Evolutionary conservation across 2,329 filamentous ascomycete genomes (phyloP).

Genomic region (Diaporthe ilicicola): DNA sequence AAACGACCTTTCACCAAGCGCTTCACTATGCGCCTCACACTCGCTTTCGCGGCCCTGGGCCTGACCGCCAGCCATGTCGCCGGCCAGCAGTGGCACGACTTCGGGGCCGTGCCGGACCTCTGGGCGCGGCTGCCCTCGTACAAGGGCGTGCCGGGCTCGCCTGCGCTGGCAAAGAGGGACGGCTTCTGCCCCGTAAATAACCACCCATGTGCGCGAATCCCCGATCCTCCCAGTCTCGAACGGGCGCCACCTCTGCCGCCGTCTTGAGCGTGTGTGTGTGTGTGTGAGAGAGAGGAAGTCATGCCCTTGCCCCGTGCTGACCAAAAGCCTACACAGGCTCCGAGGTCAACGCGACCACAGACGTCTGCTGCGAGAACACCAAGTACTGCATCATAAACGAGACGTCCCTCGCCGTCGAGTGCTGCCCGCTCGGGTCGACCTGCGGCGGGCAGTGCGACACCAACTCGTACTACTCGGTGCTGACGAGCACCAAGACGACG

Average conservation of each 20-base stretch:
- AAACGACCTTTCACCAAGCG: not conserved
- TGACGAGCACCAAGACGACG: conserved; percentile 40
- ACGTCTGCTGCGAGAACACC: conserved; percentile 39
- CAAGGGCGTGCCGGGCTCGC: not conserved
- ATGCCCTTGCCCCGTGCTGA: not conserved
- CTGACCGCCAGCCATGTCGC: not conserved
- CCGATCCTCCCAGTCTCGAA: not conserved
- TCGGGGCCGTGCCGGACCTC: conserved; percentile 19
- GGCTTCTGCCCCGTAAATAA: not conserved
- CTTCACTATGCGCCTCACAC: conserved; percentile 26
- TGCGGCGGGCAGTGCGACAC: conserved; percentile 44
- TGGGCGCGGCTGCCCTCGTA: conserved; percentile 20
- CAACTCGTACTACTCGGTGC: conserved; percentile 41
- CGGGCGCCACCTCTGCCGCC: not conserved
- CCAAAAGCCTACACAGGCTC: conserved; percentile 33
- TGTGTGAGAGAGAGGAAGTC: not conserved
- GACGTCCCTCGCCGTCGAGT: conserved; percentile 35
- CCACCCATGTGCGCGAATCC: conserved; percentile 32
- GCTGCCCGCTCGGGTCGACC: conserved; percentile 43
- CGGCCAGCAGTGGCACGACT: conserved; percentile 20
- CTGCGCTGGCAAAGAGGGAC: conserved; percentile 26
- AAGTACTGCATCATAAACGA: conserved; percentile 45
- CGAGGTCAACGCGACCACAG: conserved; percentile 38
- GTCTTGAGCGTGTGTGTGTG: too few species aligned
- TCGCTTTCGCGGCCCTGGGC: not conserved